A percentile compares a stretch with the other conserved stretches of the same genome.
Conservation (phyloP, 441 rosid species). For the Bruguiera hainesii region DNA sequence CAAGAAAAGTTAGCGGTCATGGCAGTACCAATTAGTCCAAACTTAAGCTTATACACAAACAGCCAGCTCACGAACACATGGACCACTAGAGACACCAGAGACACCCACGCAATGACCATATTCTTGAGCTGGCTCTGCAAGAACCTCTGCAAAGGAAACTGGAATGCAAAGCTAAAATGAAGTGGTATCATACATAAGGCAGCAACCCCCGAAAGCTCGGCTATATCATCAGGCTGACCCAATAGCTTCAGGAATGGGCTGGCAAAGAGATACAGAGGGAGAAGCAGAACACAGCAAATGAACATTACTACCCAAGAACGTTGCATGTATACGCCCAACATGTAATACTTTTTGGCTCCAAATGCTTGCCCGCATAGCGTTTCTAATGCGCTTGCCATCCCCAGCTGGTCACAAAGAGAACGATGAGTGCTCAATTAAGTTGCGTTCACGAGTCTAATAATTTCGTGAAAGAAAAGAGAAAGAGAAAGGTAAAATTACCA, state of each 20-base stretch:
- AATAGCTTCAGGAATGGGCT: slow-evolving; percentile 54
- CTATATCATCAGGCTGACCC: slow-evolving; percentile 65
- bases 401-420: slow-evolving; percentile 36
- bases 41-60: slow-evolving; percentile 41
- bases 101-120: slow-evolving; percentile 46
- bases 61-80: slow-evolving; percentile 61
- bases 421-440: no score
- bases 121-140: slow-evolving; percentile 71
- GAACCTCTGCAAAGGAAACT: slow-evolving; percentile 68
- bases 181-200: slow-evolving; percentile 55
- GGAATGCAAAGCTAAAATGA: slow-evolving; percentile 71
- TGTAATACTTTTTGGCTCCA: slow-evolving; percentile 72
- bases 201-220: slow-evolving; percentile 55
- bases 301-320: slow-evolving; percentile 75
- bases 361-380: slow-evolving; percentile 83
- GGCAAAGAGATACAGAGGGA: slow-evolving; percentile 63
- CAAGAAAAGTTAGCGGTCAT: slow-evolving; percentile 55
- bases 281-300: slow-evolving; percentile 56
- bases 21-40: slow-evolving; percentile 55
- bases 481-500: slow-evolving; percentile 36
- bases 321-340: slow-evolving; percentile 86
- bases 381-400: slow-evolving; percentile 94
- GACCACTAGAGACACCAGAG: slow-evolving; percentile 43
- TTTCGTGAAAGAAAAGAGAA: background rate
- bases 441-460: background rate